Evolutionary conservation across 192 early-diverging fungal genomes (phyloP).

Genomic region (Gamsiella multidivaricata): DNA sequence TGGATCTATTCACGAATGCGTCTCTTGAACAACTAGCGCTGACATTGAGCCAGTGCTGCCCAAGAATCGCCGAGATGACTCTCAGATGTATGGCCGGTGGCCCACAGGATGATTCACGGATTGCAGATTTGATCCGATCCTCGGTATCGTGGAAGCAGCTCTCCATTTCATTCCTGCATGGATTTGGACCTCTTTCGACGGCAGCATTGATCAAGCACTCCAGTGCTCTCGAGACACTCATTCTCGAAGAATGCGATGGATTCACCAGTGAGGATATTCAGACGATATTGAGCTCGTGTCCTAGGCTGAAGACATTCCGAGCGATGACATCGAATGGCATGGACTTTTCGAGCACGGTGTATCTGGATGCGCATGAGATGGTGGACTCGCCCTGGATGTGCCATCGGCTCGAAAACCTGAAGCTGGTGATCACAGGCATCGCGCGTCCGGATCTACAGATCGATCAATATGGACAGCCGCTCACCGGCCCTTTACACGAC

Average conservation of each 20-base stretch:
- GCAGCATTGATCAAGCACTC: constrained; percentile 29
- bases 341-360: constrained; percentile 34
- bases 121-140: constrained; percentile 22
- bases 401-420: constrained; percentile 19
- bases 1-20: constrained; percentile 14
- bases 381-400: constrained; percentile 38
- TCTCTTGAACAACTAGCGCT: constrained; percentile 7
- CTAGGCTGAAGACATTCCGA: constrained; percentile 13
- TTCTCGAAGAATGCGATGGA: constrained; percentile 43
- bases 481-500: constrained; percentile 36
- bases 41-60: constrained; percentile 13
- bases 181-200: constrained; percentile 25
- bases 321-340: constrained; percentile 38
- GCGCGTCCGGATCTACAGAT: constrained; percentile 29
- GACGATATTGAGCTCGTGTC: constrained; percentile 21
- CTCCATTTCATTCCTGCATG: constrained; percentile 36
- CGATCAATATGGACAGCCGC: constrained; percentile 22
- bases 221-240: constrained; percentile 14
- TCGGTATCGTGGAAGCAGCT: constrained; percentile 17
- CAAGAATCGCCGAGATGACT: constrained; percentile 13
- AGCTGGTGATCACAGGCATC: constrained; percentile 34
- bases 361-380: constrained; percentile 45
- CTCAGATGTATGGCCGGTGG: constrained; percentile 21
- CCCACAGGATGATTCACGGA: constrained; percentile 29
- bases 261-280: constrained; percentile 38